phyloP scores from a whole-genome alignment of 768 basidiomycete species.

The Auricularia heimuer region DNA sequence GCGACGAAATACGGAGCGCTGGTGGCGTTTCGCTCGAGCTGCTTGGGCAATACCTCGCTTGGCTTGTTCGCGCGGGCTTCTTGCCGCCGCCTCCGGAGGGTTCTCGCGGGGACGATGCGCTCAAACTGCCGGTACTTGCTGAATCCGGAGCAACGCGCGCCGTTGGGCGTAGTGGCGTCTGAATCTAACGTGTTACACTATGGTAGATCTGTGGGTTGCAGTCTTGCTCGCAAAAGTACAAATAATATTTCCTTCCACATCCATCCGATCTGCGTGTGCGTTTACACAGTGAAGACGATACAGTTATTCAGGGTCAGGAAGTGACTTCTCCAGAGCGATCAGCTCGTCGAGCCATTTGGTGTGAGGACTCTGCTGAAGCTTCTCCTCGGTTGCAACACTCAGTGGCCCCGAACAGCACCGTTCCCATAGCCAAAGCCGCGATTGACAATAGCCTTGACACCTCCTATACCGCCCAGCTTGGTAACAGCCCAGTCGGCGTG shows the following conservation, averaged over 20 bases:
- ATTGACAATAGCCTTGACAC: constrained; percentile 53
- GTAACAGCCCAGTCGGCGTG: constrained; percentile 59
- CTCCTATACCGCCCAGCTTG: constrained; percentile 57
- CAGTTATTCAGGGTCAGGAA: constrained; percentile 4
- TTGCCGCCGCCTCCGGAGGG: constrained; percentile 40
- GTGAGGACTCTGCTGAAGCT: constrained; percentile 31
- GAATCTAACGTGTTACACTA: neutral
- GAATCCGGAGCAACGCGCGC: constrained; percentile 1
- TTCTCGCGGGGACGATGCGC: neutral
- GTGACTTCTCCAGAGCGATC: constrained; percentile 34
- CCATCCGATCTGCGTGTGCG: no score
- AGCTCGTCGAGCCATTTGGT: constrained; percentile 31
- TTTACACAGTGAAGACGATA: no score
- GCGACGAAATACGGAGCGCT: constrained; percentile 47
- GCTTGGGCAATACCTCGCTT: constrained; percentile 84
- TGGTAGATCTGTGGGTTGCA: neutral
- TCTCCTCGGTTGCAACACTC: constrained; percentile 28
- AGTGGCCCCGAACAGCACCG: constrained; percentile 39
- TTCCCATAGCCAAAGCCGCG: constrained; percentile 57
- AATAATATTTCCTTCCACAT: no score
- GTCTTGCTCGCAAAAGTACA: neutral
- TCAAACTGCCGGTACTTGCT: constrained; percentile 3
- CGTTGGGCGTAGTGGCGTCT: constrained; percentile 3
- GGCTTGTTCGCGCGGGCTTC: constrained; percentile 83
- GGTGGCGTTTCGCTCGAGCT: constrained; percentile 38